Base-by-base conservation (phyloP, 176 grass and related monocot genomes). In the Canna indica region DNA sequence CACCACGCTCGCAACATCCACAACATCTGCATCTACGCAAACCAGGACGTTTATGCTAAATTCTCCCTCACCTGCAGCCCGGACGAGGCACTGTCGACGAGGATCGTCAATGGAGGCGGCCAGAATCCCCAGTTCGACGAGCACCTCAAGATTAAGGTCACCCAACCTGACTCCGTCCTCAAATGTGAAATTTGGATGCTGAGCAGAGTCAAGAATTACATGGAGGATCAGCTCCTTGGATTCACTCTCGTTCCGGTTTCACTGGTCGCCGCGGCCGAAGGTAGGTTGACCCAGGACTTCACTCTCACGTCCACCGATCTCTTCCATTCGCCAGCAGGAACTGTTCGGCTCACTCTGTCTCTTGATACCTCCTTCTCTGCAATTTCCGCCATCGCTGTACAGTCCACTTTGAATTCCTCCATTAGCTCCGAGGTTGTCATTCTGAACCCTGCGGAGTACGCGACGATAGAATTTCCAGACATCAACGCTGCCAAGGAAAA, bases 111-210 rank as follows among this genome's bases (percentile, higher is more conserved):
- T 3, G 73, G 60, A 0, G 88, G 76, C 18, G 91, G 91, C 65
- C 77, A 80, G 33, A 80, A 41, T 78, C 88, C 88, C 25, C 68
- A 74, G 35, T 88, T 96, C 76, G 63, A 81, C 18, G 83, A 91
- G 71, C 85, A 46, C 53, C 77, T 96, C 44, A 72, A 57, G 60
- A 71, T 90, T 39, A 39, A 3, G 0, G 22, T 64, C 0, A 22
- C 59, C 0, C 10, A 75, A 36, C 28, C 85, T 36, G 81, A 38
- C 20, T 88, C 87, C 24, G 83, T 84, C 74, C 85, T 96, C 76
- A 96, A 96, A 79, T 87, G 88, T 75, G 92, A 96, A 80, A 75
- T 96, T 25, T 96, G 83, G 85, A 96, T 96, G 92, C 81, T 87
- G 41, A 91, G 91, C 84, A 71, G 76, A 38, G 85, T 81, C 13